Percentiles rank a stretch among this genome's conserved stretches.
Conservation (phyloP, 31 red algal species). For the Endocladia muricata region DNA sequence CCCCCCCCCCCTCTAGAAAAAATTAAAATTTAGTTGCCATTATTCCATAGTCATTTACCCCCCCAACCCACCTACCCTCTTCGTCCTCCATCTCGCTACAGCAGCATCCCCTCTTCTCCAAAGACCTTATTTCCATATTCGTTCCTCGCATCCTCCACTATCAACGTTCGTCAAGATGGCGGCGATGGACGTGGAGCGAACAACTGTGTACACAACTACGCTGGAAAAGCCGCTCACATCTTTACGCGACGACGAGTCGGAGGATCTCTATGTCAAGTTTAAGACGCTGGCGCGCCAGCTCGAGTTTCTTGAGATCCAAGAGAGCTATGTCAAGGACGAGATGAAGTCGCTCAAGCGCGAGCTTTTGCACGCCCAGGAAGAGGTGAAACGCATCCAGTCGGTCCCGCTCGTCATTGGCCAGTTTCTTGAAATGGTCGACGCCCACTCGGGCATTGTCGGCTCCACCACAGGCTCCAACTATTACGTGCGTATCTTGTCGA, state of each 20-base stretch:
- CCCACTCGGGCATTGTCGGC: conserved; percentile 90
- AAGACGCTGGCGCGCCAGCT: conserved; percentile 86
- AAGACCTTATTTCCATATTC: too few species aligned
- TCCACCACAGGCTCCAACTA: conserved; percentile 97
- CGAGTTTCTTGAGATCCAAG: conserved; percentile 97
- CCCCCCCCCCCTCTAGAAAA: too few species aligned
- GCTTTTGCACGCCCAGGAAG: conserved; percentile 94
- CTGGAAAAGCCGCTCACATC: conserved; percentile 29
- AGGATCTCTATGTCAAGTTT: conserved; percentile 84
- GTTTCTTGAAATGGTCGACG: conserved; percentile 99
- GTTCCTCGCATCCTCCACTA: too few species aligned
- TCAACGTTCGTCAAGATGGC: too few species aligned
- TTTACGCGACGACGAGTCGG: conserved; percentile 28
- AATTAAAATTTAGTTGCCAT: too few species aligned
- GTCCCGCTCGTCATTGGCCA: conserved; percentile 98
- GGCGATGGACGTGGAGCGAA: conserved; percentile 24
- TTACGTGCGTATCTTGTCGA: conserved; percentile 90
- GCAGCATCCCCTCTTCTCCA: too few species aligned
- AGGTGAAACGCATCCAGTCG: conserved; percentile 98
- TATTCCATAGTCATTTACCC: too few species aligned
- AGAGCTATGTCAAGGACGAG: conserved; percentile 98
- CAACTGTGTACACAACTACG: not conserved
- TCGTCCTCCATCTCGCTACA: too few species aligned
- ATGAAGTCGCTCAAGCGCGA: conserved; percentile 94
- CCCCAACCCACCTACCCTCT: too few species aligned